Evolutionary conservation across 2,329 filamentous ascomycete species (phyloP).

Genomic region (Diaporthe capsici): DNA sequence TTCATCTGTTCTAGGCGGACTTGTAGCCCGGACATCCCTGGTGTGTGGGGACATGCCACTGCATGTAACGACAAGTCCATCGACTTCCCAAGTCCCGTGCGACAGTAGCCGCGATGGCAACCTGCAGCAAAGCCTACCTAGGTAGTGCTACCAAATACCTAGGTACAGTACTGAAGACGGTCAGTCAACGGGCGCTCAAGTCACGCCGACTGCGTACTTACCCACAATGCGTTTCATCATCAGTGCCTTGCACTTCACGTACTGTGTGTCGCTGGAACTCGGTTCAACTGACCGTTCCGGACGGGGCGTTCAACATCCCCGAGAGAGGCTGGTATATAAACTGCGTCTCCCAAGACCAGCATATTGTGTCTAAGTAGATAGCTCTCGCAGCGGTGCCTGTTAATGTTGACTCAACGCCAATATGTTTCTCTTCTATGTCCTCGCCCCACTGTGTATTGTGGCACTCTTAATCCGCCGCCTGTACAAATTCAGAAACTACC

Average conservation of each 20-base stretch:
- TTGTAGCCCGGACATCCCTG: not conserved
- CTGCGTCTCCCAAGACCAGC: not conserved
- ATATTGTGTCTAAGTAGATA: not conserved
- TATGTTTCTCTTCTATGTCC: not conserved
- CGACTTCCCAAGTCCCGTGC: not conserved
- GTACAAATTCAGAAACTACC: conserved; percentile 16
- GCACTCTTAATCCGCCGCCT: conserved; percentile 1
- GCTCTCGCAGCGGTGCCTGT: not conserved
- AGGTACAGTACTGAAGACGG: not conserved
- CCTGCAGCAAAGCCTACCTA: not conserved
- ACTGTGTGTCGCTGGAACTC: conserved; percentile 10
- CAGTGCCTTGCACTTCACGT: not conserved
- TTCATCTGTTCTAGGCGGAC: not conserved
- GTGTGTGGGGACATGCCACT: not conserved
- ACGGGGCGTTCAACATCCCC: conserved; percentile 6
- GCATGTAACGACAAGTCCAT: conserved; percentile 5
- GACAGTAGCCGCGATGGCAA: conserved; percentile 1
- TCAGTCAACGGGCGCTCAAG: not conserved
- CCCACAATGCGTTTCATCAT: conserved; percentile 1
- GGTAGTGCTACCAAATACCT: not conserved
- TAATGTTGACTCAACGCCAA: not conserved
- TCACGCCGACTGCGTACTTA: not conserved
- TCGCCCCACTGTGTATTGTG: not conserved
- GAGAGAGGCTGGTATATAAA: not conserved
- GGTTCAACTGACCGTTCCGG: conserved; percentile 1